Conservation (phyloP, 1,139 yeast genomes). For the Suhomyces bolitotheri region DNA sequence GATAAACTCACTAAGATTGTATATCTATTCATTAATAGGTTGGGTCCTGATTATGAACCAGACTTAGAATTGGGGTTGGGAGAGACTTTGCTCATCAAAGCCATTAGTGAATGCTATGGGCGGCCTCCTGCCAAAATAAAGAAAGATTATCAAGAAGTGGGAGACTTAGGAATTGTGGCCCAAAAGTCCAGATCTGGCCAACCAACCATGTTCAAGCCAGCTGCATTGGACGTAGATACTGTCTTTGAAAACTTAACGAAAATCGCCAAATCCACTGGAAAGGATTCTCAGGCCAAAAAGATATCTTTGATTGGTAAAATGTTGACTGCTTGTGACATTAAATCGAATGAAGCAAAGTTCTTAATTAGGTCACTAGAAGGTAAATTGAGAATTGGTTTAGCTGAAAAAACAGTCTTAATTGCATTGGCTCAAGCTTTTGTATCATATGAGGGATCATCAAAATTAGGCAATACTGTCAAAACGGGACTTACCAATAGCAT, state of each 20-base stretch:
- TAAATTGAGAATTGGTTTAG: constrained; percentile 87
- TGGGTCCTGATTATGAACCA: constrained; percentile 92
- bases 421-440: constrained; percentile 84
- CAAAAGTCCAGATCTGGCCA: constrained; percentile 80
- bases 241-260: constrained; percentile 75
- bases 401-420: constrained; percentile 85
- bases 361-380: constrained; percentile 90
- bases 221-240: constrained; percentile 66
- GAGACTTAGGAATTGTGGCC: constrained; percentile 92
- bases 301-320: constrained; percentile 75
- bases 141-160: constrained; percentile 71
- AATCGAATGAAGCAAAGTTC: constrained; percentile 75
- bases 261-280: constrained; percentile 82
- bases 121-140: constrained; percentile 69
- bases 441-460: constrained; percentile 47
- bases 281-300: constrained; percentile 77
- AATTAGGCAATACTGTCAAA: constrained; percentile 1
- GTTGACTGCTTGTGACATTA: constrained; percentile 83
- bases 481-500: constrained; percentile 2
- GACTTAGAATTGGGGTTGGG: constrained; percentile 93
- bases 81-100: constrained; percentile 81
- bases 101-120: constrained; percentile 90
- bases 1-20: constrained; percentile 67
- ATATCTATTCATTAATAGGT: constrained; percentile 79
- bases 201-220: constrained; percentile 91